Evolutionary conservation across 257 asterid genomes (phyloP).

Genomic region (Solanum neorickii): DNA sequence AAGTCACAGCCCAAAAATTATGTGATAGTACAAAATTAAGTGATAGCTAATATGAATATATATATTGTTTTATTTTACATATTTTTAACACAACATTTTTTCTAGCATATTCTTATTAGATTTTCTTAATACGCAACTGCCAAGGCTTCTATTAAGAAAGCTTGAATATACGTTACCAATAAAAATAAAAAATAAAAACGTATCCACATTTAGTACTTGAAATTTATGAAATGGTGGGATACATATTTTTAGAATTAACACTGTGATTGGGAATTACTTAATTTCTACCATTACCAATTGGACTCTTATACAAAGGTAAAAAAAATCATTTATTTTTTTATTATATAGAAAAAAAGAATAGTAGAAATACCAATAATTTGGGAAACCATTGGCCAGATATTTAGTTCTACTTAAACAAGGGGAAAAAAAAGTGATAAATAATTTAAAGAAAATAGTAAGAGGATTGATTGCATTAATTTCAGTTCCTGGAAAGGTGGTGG

Average conservation of each 20-base stretch:
- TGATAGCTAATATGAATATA: too few relatives aligned
- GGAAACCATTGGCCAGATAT: neutral
- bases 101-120: too few relatives aligned
- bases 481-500: neutral
- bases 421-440: neutral
- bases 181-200: neutral
- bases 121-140: too few relatives aligned
- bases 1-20: too few relatives aligned
- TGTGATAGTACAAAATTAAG: too few relatives aligned
- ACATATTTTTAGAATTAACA: neutral
- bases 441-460: neutral
- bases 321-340: neutral
- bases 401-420: neutral
- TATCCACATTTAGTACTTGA: neutral
- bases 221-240: neutral
- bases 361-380: neutral
- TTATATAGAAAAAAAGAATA: neutral
- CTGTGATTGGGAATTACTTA: neutral
- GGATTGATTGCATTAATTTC: slow-evolving; percentile 2
- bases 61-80: too few relatives aligned
- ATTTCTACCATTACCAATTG: neutral
- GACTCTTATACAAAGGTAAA: neutral
- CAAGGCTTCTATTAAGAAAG: neutral
- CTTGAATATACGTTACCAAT: neutral
- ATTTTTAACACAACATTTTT: too few relatives aligned